Conservation (phyloP, 75 land plant species). For the Pinus tabuliformis region DNA sequence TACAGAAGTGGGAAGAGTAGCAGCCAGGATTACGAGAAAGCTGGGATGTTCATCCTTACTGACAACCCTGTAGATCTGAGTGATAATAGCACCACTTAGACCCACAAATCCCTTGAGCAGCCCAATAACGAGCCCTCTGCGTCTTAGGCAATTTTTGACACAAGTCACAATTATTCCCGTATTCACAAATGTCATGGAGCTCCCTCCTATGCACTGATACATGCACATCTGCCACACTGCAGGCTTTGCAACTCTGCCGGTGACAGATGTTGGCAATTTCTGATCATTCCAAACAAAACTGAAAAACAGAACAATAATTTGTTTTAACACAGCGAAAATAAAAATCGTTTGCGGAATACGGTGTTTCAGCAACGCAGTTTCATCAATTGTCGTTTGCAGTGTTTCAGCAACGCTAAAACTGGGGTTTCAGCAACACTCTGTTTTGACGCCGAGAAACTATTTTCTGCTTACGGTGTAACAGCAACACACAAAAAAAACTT, state of each 20-base stretch:
- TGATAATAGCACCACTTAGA: conserved; percentile 30
- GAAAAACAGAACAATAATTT: too few relatives aligned
- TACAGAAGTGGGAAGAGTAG: conserved; percentile 2
- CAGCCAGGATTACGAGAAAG: conserved; percentile 21
- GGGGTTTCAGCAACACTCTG: too few relatives aligned
- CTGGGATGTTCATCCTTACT: background rate
- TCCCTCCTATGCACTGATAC: conserved; percentile 29
- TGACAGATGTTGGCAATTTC: too few relatives aligned
- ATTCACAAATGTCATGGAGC: conserved; percentile 32
- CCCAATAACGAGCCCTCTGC: conserved; percentile 35
- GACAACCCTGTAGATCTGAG: conserved; percentile 28
- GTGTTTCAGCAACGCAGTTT: too few relatives aligned
- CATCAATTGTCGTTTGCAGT: too few relatives aligned
- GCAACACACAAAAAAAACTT: too few relatives aligned
- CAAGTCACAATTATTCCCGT: conserved; percentile 34
- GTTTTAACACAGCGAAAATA: too few relatives aligned
- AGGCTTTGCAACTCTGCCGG: conserved; percentile 19
- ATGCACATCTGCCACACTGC: conserved; percentile 40
- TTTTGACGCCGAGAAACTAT: too few relatives aligned
- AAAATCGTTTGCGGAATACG: too few relatives aligned
- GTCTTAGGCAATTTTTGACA: conserved; percentile 33
- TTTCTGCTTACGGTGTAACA: too few relatives aligned
- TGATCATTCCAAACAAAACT: too few relatives aligned
- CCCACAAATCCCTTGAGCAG: conserved; percentile 41
- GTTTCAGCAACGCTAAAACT: too few relatives aligned